Percentiles rank a stretch among this genome's conserved stretches.
phyloP scores from a whole-genome alignment of 352 stramenopile genomes.

The Pythium grandisporangium region DNA sequence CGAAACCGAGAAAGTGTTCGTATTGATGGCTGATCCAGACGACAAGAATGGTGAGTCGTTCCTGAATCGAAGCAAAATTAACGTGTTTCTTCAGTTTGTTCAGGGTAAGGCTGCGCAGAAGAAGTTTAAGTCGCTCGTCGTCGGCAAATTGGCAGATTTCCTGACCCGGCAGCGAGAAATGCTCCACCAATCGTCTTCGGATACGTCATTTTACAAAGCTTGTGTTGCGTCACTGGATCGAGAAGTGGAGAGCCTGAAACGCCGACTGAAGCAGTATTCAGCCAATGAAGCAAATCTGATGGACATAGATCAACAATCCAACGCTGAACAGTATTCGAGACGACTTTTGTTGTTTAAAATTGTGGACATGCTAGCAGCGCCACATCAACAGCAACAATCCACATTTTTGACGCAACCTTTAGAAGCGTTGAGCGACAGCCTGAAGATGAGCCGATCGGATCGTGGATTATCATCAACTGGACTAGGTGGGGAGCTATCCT shows the following conservation, averaged over 20 bases:
- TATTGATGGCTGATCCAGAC: constrained; percentile 20
- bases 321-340: too few species aligned
- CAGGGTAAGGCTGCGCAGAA: constrained; percentile 27
- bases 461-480: too few species aligned
- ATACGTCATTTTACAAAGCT: constrained; percentile 19
- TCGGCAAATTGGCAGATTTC: constrained; percentile 35
- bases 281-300: neutral
- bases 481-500: too few species aligned
- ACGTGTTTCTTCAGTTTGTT: constrained; percentile 40
- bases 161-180: constrained; percentile 32
- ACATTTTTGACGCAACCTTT: constrained; percentile 44
- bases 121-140: constrained; percentile 35
- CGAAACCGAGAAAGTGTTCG: constrained; percentile 11
- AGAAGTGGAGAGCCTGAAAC: constrained; percentile 26
- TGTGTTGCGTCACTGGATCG: constrained; percentile 24
- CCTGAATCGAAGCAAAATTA: constrained; percentile 56
- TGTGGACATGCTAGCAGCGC: constrained; percentile 25
- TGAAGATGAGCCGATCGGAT: constrained; percentile 17
- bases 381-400: constrained; percentile 17
- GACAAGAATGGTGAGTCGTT: constrained; percentile 34
- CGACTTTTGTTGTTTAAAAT: constrained; percentile 40
- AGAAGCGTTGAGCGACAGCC: constrained; percentile 19
- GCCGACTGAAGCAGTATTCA: constrained; percentile 8
- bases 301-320: too few species aligned
- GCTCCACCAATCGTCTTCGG: constrained; percentile 18